Conservation (phyloP, 2,329 filamentous ascomycete genomes). For the Dothistroma pini region DNA sequence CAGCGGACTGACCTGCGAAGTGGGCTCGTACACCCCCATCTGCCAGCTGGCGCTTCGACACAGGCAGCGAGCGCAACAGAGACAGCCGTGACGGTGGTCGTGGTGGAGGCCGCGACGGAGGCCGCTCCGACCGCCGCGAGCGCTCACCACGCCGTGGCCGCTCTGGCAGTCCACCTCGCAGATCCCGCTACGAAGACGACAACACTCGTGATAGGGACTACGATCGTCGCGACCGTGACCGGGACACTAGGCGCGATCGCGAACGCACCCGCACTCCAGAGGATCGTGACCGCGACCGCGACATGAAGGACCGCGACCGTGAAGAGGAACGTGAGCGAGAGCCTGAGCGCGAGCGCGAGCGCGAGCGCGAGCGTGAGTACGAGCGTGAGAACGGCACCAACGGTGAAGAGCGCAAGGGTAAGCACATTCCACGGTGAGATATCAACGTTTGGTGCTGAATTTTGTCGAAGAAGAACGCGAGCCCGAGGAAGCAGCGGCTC, state of each 20-base stretch:
- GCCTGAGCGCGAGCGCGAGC: constrained; percentile 53
- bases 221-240: constrained; percentile 40
- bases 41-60: constrained; percentile 97
- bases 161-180: constrained; percentile 52
- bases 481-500: constrained; percentile 64
- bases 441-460: constrained; percentile 27
- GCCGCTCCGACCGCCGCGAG: constrained; percentile 53
- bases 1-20: constrained; percentile 49
- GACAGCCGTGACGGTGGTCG: constrained; percentile 44
- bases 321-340: constrained; percentile 51
- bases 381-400: constrained; percentile 47
- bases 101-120: constrained; percentile 58
- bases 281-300: constrained; percentile 67
- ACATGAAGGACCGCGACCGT: constrained; percentile 44
- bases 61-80: constrained; percentile 72
- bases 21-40: constrained; percentile 98
- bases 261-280: constrained; percentile 54
- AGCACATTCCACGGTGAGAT: constrained; percentile 19
- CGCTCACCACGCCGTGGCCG: constrained; percentile 71
- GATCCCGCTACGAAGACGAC: constrained; percentile 70
- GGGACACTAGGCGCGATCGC: constrained; percentile 57
- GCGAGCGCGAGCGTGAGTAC: constrained; percentile 47
- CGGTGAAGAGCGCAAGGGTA: constrained; percentile 88
- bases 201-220: constrained; percentile 65
- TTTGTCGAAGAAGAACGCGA: constrained; percentile 39